Conservation (phyloP, 2,329 filamentous ascomycete species). For the Sclerotinia nivalis region DNA sequence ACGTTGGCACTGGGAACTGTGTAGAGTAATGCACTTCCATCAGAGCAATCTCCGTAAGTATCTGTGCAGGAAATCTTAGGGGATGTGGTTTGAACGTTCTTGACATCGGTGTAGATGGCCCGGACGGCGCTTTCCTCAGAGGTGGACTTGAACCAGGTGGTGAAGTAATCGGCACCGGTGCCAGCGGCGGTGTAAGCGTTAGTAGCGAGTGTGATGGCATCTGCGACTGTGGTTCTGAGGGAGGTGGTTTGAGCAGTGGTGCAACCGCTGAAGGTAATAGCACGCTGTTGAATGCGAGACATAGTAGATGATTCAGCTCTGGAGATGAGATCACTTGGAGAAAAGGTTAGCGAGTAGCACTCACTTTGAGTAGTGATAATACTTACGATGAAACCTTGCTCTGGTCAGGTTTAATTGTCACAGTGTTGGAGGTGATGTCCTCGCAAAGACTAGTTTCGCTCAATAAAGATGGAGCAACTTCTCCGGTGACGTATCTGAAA, state of each 20-base stretch:
- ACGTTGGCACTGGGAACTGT: constrained; percentile 31
- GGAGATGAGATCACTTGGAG: constrained; percentile 27
- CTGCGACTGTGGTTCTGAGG: constrained; percentile 29
- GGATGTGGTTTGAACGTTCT: constrained; percentile 31
- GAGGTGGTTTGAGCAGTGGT: constrained; percentile 27
- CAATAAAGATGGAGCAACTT: constrained; percentile 26
- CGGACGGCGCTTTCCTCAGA: constrained; percentile 29
- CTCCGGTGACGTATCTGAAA: constrained; percentile 32
- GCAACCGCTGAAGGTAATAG: constrained; percentile 31
- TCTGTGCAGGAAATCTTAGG: constrained; percentile 33
- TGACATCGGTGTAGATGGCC: constrained; percentile 32
- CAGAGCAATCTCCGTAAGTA: constrained; percentile 31
- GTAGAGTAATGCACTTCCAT: constrained; percentile 33
- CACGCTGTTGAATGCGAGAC: constrained; percentile 33
- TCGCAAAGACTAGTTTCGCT: constrained; percentile 26
- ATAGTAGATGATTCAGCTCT: constrained; percentile 20
- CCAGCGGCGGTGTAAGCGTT: constrained; percentile 33
- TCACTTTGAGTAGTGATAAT: not conserved
- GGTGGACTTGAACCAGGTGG: constrained; percentile 35
- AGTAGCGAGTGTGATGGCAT: constrained; percentile 31
- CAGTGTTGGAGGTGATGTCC: constrained; percentile 26
- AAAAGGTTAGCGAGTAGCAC: not conserved
- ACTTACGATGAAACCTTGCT: constrained; percentile 31
- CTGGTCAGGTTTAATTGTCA: constrained; percentile 33
- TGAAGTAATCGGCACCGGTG: constrained; percentile 30